These are phyloP conservation scores for Saturnispora bothae DNA, from an alignment of 805 yeast genomes.

Conservation along the genomic window DNA sequence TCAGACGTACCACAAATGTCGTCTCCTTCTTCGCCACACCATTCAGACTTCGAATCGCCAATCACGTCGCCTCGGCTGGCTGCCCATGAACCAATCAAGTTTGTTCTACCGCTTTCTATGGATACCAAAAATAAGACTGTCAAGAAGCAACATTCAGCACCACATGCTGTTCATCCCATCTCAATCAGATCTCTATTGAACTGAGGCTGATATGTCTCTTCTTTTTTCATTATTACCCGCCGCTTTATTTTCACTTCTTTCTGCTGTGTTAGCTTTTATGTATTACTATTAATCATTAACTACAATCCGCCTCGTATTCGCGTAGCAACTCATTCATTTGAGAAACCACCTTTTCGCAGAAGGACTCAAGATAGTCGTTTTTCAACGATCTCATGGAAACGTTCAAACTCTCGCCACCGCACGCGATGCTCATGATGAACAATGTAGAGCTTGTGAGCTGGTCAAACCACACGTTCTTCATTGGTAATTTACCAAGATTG, in stretches of 20 bases:
- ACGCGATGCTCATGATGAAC: background rate
- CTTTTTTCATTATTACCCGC: background rate
- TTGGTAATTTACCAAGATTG: conserved; percentile 2
- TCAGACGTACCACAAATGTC: conserved; percentile 7
- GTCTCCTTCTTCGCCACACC: conserved; percentile 12
- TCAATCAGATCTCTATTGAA: conserved; percentile 7
- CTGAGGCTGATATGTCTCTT: background rate
- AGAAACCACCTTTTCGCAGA: background rate
- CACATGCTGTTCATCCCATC: conserved; percentile 3
- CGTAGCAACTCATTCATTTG: conserved; percentile 2
- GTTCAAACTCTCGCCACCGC: background rate
- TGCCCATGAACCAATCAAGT: conserved; percentile 11
- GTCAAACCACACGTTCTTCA: conserved; percentile 4
- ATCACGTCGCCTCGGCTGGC: conserved; percentile 20
- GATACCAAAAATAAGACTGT: conserved; percentile 1
- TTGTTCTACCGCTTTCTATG: conserved; percentile 6
- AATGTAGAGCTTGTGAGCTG: conserved; percentile 1
- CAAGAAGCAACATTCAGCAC: background rate
- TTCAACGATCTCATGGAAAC: conserved; percentile 1
- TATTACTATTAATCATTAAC: background rate
- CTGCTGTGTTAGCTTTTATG: conserved; percentile 3
- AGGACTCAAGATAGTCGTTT: background rate
- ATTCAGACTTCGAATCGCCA: conserved; percentile 18
- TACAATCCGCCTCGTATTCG: conserved; percentile 9
- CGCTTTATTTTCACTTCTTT: background rate